These are phyloP conservation scores for Glomus cerebriforme DNA, from an alignment of 192 early-diverging fungal species.

Conservation along the genomic window DNA sequence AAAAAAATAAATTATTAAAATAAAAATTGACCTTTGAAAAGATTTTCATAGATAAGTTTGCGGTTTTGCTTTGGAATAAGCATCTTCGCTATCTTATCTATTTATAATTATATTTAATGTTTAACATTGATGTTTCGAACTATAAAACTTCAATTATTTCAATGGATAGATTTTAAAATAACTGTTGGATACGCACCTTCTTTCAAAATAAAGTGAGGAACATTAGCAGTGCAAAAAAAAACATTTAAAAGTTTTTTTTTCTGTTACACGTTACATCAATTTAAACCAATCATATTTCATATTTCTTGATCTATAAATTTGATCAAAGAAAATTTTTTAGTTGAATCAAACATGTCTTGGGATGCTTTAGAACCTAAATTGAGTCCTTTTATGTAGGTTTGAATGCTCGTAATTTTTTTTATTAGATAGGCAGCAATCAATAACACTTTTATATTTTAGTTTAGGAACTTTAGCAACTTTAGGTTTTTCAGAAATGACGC, in stretches of 20 bases:
- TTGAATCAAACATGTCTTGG: constrained; percentile 55
- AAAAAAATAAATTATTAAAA: constrained; percentile 30
- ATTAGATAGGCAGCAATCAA: neutral
- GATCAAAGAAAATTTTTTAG: neutral
- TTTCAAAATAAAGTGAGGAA: neutral
- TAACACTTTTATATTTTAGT: constrained; percentile 28
- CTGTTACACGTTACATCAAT: neutral
- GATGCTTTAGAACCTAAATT: constrained; percentile 60
- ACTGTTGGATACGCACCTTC: neutral
- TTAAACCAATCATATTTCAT: neutral
- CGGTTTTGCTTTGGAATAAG: constrained; percentile 97
- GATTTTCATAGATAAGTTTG: constrained; percentile 93
- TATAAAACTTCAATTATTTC: neutral
- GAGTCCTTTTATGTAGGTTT: constrained; percentile 40
- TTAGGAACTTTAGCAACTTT: constrained; percentile 61
- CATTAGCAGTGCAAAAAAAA: neutral
- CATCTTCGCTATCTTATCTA: constrained; percentile 58
- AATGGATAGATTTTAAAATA: neutral
- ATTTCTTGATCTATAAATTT: neutral
- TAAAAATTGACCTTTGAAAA: constrained; percentile 69
- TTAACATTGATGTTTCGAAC: neutral
- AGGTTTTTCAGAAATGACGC: constrained; percentile 89
- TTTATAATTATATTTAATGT: neutral
- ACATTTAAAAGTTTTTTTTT: no score
- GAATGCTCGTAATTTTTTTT: neutral